Base-by-base conservation (phyloP, 1,139 yeast genomes). In the Chernovozyma sophiae-reginae region DNA sequence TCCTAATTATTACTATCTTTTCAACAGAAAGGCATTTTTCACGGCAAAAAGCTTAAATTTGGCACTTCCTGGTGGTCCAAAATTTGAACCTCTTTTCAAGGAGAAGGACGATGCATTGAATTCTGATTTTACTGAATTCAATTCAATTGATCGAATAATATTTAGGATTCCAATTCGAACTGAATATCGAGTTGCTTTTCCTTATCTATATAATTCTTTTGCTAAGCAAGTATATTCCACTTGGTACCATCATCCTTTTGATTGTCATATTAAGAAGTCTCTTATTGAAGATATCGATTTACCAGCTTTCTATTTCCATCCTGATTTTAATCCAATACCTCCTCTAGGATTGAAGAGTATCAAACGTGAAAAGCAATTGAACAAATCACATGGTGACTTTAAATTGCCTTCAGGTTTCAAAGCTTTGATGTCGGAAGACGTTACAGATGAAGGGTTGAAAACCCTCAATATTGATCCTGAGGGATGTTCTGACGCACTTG, bases 61-160 rank as follows among this genome's bases (percentile, higher is more conserved):
- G 36, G 82, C 95, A 1, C 69, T 92, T 29, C 97, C 97, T 0
- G 96, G 96, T 3, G 99, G 98, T 0, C 98, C 99, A 4, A 86
- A 83, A 53, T 92, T 90, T 58, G 97, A 90, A 58, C 96, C 96
- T 0, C 60, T 90, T n/a, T 79, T 69, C 59, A 80, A 81, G 41
- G 84, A 81, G 38, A 57, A 58, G 24, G 66, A 68, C 25, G 81
- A 81, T 45, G 80, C 81, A 3, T 82, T 76, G 30, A 65, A 65
- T 35, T 95, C 84, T 44, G 97, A 89, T 52, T 84, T 75, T 55
- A 86, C 87, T 34, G 97, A 92, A 55, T 90, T 92, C 60, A 89
- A 90, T 53, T 77, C 95, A 10, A 73, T 90, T 35, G 97, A 90
- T 53, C 68, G 96, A 49, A 79, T 90, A 20, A 87, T 92, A 19